phyloP scores from a whole-genome alignment of 805 yeast species.

The Pichia pseudocactophila region DNA sequence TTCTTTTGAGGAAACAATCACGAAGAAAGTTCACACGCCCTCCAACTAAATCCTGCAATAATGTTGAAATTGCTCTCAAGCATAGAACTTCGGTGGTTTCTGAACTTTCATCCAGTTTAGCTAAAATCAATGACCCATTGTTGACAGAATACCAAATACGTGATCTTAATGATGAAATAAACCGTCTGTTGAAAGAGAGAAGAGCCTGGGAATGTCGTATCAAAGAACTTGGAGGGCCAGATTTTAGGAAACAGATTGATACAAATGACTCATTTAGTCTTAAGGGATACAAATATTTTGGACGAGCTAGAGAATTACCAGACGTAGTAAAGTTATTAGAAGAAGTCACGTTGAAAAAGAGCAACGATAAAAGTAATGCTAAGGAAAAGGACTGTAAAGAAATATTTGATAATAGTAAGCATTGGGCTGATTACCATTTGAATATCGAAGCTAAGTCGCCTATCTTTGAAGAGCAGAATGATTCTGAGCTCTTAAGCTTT shows the following conservation, averaged over 20 bases:
- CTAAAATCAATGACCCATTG: constrained; percentile 53
- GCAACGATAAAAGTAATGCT: constrained; percentile 8
- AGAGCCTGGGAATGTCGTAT: constrained; percentile 75
- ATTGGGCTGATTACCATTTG: not conserved
- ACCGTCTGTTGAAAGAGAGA: constrained; percentile 57
- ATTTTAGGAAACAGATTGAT: constrained; percentile 29
- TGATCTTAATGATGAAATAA: constrained; percentile 67
- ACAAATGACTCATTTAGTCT: constrained; percentile 13
- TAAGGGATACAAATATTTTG: constrained; percentile 66
- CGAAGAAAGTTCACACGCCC: constrained; percentile 37
- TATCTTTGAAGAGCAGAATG: not conserved
- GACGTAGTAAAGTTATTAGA: constrained; percentile 50
- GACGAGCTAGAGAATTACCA: constrained; percentile 72
- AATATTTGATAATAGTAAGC: not conserved
- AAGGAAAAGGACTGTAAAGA: constrained; percentile 1
- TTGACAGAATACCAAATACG: constrained; percentile 55
- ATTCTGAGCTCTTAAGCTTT: not conserved
- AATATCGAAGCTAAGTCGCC: not conserved
- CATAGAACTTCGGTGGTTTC: constrained; percentile 55
- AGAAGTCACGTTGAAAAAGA: constrained; percentile 20
- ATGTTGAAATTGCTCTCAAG: constrained; percentile 57
- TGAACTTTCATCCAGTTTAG: constrained; percentile 54
- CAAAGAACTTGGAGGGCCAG: constrained; percentile 63
- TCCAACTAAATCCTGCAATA: constrained; percentile 41
- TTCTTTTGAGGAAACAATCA: not conserved